phyloP scores from a whole-genome alignment of 495 filamentous ascomycete species.

The Recurvomyces mirabilis region DNA sequence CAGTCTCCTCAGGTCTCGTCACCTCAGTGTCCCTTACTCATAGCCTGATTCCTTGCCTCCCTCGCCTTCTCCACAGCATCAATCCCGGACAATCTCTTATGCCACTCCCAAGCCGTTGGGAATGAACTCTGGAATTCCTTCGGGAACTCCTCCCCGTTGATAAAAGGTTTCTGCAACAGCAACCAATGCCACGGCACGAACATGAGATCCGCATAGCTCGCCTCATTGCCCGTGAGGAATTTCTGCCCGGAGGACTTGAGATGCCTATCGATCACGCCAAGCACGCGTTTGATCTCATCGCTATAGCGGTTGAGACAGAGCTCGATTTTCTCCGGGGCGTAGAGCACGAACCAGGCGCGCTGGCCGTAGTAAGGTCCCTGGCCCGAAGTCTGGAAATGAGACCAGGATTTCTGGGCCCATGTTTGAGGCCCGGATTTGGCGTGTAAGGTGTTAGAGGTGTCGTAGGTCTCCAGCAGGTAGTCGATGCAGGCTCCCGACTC shows the following conservation, averaged over 20 bases:
- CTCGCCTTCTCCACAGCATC: slow-evolving; percentile 17
- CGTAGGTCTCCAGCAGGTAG: slow-evolving; percentile 22
- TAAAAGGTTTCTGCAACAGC: slow-evolving; percentile 5
- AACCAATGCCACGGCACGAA: slow-evolving; percentile 24
- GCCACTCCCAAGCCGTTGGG: slow-evolving; percentile 17
- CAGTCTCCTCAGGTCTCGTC: too few relatives aligned
- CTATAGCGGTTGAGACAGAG: slow-evolving; percentile 35
- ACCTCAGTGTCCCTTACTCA: too few relatives aligned
- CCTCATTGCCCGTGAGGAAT: slow-evolving; percentile 63
- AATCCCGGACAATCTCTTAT: slow-evolving; percentile 11
- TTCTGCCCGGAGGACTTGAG: slow-evolving; percentile 44
- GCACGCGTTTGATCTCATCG: slow-evolving; percentile 34
- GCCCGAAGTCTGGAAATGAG: slow-evolving; percentile 37
- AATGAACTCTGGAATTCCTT: slow-evolving; percentile 15
- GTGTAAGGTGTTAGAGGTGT: slow-evolving; percentile 8
- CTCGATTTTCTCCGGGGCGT: slow-evolving; percentile 30
- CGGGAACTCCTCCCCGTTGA: slow-evolving; percentile 13
- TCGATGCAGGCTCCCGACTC: slow-evolving; percentile 23
- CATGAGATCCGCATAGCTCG: slow-evolving; percentile 57
- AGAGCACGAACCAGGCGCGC: slow-evolving; percentile 31
- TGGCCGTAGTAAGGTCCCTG: slow-evolving; percentile 42
- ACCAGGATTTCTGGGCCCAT: slow-evolving; percentile 26
- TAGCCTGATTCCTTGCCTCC: slow-evolving; percentile 14
- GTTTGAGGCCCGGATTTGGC: slow-evolving; percentile 11
- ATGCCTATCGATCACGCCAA: slow-evolving; percentile 41